Conservation (phyloP, 352 stramenopile species). For the Phytophthora multivora region DNA sequence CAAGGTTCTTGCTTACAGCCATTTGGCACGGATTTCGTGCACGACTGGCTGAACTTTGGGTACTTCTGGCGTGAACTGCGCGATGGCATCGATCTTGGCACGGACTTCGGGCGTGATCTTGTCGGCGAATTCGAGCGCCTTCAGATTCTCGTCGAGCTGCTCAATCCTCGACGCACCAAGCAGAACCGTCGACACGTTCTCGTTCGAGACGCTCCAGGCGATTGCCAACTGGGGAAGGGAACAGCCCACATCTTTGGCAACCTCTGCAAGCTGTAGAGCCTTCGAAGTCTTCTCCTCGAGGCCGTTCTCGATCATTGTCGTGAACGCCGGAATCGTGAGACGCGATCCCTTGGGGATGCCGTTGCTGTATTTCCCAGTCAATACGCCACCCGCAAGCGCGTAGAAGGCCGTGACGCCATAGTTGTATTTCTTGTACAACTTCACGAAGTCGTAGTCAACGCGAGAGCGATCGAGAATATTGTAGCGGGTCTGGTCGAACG, state of each 20-base stretch:
- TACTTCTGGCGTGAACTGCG: slow-evolving; percentile 44
- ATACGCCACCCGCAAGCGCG: slow-evolving; percentile 40
- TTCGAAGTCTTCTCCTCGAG: slow-evolving; percentile 53
- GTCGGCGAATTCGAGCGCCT: slow-evolving; percentile 48
- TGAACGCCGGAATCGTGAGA: slow-evolving; percentile 41
- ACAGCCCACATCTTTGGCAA: slow-evolving; percentile 59
- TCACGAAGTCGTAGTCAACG: slow-evolving; percentile 56
- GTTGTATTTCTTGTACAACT: slow-evolving; percentile 62
- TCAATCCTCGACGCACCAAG: slow-evolving; percentile 52
- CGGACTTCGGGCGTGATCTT: slow-evolving; percentile 72
- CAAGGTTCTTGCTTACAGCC: slow-evolving; percentile 22
- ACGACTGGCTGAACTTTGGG: slow-evolving; percentile 24
- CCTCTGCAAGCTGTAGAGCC: slow-evolving; percentile 41
- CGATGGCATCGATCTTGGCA: slow-evolving; percentile 64
- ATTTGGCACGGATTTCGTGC: slow-evolving; percentile 32
- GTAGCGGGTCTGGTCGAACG: slow-evolving; percentile 60
- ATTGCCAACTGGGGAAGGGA: slow-evolving; percentile 55
- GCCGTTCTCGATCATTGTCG: slow-evolving; percentile 41
- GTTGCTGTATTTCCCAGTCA: slow-evolving; percentile 74
- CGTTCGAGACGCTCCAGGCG: slow-evolving; percentile 54
- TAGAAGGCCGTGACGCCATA: slow-evolving; percentile 41
- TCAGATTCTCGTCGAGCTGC: slow-evolving; percentile 72
- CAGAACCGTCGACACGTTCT: slow-evolving; percentile 60
- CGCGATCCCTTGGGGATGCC: slow-evolving; percentile 50
- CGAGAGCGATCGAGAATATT: slow-evolving; percentile 57